Conservation (phyloP, 805 yeast genomes). For the Saccharomyces mikatae region DNA sequence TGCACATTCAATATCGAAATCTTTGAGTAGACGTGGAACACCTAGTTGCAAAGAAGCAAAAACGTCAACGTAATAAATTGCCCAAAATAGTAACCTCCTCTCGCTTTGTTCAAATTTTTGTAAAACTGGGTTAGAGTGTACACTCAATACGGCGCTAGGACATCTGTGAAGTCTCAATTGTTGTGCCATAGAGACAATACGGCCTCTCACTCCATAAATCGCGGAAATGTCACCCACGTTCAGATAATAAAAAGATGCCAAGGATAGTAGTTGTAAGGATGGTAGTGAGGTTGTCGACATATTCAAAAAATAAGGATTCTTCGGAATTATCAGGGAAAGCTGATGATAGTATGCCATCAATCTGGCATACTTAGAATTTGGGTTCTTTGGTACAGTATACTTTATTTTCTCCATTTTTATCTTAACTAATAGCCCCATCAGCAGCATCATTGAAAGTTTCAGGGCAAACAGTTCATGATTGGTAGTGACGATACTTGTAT, state of each 20-base stretch:
- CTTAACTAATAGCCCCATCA: conserved; percentile 25
- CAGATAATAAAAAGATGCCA: conserved; percentile 63
- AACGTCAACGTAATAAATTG: conserved; percentile 66
- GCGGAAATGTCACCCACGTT: conserved; percentile 67
- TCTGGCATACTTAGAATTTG: conserved; percentile 2
- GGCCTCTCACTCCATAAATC: conserved; percentile 67
- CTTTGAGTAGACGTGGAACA: conserved; percentile 72
- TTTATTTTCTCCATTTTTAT: conserved; percentile 15
- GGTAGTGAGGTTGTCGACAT: conserved; percentile 56
- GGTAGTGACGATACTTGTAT: conserved; percentile 13
- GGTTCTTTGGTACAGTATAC: conserved; percentile 7
- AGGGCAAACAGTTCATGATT: conserved; percentile 27
- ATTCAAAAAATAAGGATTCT: conserved; percentile 44
- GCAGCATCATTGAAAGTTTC: conserved; percentile 22
- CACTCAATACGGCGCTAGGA: conserved; percentile 70
- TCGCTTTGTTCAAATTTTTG: conserved; percentile 71
- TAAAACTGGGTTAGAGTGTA: conserved; percentile 51
- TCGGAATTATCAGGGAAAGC: conserved; percentile 49
- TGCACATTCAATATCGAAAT: conserved; percentile 79
- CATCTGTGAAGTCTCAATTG: conserved; percentile 79
- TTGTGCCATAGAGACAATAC: conserved; percentile 74
- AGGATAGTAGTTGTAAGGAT: conserved; percentile 58
- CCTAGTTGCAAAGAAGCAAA: conserved; percentile 72
- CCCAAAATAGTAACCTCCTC: conserved; percentile 78
- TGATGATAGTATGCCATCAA: conserved; percentile 46